Percentiles rank a stretch among this genome's conserved stretches.
Evolutionary conservation across 805 yeast species (phyloP).

Genomic region (Cyberlindnera amylophila): DNA sequence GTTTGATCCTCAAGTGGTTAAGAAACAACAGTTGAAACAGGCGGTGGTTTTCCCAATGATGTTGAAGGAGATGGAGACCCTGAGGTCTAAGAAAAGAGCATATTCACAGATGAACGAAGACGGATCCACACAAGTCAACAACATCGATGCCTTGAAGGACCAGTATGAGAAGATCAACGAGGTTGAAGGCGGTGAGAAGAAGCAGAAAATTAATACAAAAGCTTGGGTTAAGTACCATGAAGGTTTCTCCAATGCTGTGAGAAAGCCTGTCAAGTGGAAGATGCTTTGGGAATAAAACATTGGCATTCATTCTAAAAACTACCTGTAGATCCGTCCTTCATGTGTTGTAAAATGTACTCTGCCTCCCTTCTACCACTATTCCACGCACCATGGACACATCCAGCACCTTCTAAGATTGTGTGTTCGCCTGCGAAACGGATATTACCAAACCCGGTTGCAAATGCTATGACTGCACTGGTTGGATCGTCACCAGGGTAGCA

Average conservation of each 20-base stretch:
- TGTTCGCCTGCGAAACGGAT: slow-evolving; percentile 91
- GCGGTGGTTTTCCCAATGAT: slow-evolving; percentile 23
- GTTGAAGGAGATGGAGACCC: slow-evolving; percentile 27
- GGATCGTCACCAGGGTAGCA: slow-evolving; percentile 69
- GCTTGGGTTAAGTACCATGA: slow-evolving; percentile 90
- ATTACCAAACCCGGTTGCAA: slow-evolving; percentile 53
- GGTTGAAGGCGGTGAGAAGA: slow-evolving; percentile 27
- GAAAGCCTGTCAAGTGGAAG: slow-evolving; percentile 77
- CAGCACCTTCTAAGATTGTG: slow-evolving; percentile 80
- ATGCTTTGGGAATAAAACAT: slow-evolving; percentile 59
- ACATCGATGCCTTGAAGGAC: slow-evolving; percentile 33
- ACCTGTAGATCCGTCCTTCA: neutral
- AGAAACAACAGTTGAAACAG: slow-evolving; percentile 22
- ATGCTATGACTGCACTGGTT: slow-evolving; percentile 53
- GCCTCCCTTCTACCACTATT: slow-evolving; percentile 66
- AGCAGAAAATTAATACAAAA: slow-evolving; percentile 29
- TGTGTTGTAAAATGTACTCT: slow-evolving; percentile 26
- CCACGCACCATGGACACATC: slow-evolving; percentile 92
- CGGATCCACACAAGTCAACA: slow-evolving; percentile 11
- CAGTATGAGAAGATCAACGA: slow-evolving; percentile 37
- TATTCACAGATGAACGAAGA: slow-evolving; percentile 20
- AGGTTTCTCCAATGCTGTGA: slow-evolving; percentile 88
- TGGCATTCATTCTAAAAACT: too few relatives aligned
- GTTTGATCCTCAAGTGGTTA: slow-evolving; percentile 17
- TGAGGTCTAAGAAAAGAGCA: slow-evolving; percentile 32